These are phyloP conservation scores for Tolypocladium sp. DNA, from an alignment of 2,329 filamentous ascomycete genomes.

Conservation along the genomic window DNA sequence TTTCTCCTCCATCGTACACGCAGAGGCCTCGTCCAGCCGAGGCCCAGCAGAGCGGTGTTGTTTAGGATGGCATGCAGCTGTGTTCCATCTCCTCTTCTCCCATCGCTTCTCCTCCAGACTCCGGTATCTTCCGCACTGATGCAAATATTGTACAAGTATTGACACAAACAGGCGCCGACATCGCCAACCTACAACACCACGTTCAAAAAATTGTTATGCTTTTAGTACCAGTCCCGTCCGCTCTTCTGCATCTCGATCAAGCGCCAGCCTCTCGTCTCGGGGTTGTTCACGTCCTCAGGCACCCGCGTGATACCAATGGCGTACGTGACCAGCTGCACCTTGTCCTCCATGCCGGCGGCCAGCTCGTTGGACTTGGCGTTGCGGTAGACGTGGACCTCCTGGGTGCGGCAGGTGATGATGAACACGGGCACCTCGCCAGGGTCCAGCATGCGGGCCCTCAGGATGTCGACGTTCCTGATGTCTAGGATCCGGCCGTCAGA, in stretches of 20 bases:
- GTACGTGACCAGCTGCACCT: conserved; percentile 96
- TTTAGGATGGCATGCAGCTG: conserved; percentile 14
- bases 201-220: neutral
- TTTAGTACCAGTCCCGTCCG: conserved; percentile 70
- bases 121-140: conserved; percentile 9
- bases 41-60: conserved; percentile 23
- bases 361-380: conserved; percentile 85
- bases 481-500: conserved; percentile 93
- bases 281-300: conserved; percentile 92
- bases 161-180: neutral
- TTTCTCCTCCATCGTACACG: conserved; percentile 17
- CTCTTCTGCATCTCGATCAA: conserved; percentile 99
- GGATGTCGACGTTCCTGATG: conserved; percentile 86
- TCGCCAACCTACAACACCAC: neutral
- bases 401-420: conserved; percentile 91
- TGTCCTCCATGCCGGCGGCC: conserved; percentile 96
- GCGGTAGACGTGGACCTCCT: conserved; percentile 95
- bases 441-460: conserved; percentile 71
- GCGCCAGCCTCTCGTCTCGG: conserved; percentile 93
- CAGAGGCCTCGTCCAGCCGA: conserved; percentile 11
- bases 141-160: neutral
- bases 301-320: conserved; percentile 92
- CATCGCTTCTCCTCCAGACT: conserved; percentile 3
- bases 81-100: conserved; percentile 11
- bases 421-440: conserved; percentile 89